Evolutionary conservation across 768 basidiomycete genomes (phyloP).

Genomic region (Porpolomopsis calyptriformis): DNA sequence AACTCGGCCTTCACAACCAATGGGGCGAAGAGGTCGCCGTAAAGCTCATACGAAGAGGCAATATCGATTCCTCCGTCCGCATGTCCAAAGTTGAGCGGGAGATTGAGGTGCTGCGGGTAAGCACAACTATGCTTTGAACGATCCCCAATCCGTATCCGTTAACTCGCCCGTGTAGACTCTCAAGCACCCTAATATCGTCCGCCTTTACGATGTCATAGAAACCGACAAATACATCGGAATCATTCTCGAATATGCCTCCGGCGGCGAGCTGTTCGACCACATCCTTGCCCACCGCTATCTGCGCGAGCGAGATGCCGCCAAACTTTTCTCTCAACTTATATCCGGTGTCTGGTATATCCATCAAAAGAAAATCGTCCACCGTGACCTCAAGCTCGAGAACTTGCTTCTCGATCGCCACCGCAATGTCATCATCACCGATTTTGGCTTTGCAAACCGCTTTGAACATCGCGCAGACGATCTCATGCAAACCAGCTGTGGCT

Average conservation of each 20-base stretch:
- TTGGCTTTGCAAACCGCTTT: conserved; percentile 97
- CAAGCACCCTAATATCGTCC: conserved; percentile 96
- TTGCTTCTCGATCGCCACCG: conserved; percentile 92
- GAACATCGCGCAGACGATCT: conserved; percentile 88
- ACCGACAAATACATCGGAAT: conserved; percentile 99
- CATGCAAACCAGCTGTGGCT: conserved; percentile 97
- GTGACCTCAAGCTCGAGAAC: conserved; percentile 98
- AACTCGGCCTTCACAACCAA: conserved; percentile 85
- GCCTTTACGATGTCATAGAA: conserved; percentile 96
- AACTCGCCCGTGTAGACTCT: conserved; percentile 48
- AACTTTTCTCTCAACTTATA: conserved; percentile 94
- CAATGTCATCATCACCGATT: conserved; percentile 99
- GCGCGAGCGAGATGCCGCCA: conserved; percentile 86
- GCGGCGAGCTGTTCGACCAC: conserved; percentile 97
- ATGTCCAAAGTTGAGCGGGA: conserved; percentile 96
- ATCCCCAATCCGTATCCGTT: conserved; percentile 6
- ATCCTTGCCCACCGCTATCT: conserved; percentile 97
- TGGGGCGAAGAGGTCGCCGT: conserved; percentile 99
- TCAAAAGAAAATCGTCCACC: conserved; percentile 98
- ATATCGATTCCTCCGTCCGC: conserved; percentile 74
- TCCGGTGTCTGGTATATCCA: conserved; percentile 99
- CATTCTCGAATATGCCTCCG: conserved; percentile 95
- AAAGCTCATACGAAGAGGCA: conserved; percentile 89
- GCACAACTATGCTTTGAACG: conserved; percentile 19
- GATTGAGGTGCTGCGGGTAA: conserved; percentile 90